phyloP scores from a whole-genome alignment of 345 rosid genomes.

The Camelina sativa region DNA sequence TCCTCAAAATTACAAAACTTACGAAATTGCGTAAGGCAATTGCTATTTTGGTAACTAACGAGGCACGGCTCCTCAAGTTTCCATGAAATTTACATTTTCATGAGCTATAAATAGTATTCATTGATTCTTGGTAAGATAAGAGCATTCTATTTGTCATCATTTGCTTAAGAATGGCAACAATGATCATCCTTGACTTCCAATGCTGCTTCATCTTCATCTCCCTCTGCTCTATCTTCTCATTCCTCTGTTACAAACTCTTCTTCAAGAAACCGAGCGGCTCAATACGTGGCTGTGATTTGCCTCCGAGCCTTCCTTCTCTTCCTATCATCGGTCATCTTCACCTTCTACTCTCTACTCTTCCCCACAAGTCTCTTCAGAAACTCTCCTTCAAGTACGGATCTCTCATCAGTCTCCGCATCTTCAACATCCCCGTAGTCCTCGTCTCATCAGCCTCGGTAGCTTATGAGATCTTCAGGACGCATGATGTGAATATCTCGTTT shows the following conservation, averaged over 20 bases:
- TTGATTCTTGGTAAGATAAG: too few species aligned
- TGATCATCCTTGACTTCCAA: neutral
- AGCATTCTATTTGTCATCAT: too few species aligned
- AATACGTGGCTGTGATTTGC: neutral
- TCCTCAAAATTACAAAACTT: too few species aligned
- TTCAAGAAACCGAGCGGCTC: neutral
- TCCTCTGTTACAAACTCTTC: slow-evolving; percentile 5
- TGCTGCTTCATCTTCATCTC: neutral
- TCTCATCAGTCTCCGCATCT: slow-evolving; percentile 12
- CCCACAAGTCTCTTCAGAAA: slow-evolving; percentile 12
- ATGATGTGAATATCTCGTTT: neutral
- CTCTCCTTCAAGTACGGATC: slow-evolving; percentile 15
- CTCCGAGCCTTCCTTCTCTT: slow-evolving; percentile 25
- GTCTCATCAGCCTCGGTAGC: slow-evolving; percentile 7
- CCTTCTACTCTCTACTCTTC: neutral
- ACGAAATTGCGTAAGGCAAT: too few species aligned
- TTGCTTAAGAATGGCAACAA: neutral
- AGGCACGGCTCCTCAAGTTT: too few species aligned
- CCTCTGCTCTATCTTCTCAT: neutral
- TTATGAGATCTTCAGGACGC: slow-evolving; percentile 12
- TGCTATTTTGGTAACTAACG: too few species aligned
- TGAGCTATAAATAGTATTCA: too few species aligned
- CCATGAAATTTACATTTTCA: too few species aligned
- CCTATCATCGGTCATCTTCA: slow-evolving; percentile 18
- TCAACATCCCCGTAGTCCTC: neutral